Conservation (phyloP, 768 basidiomycete species). For the Suillus americanus region DNA sequence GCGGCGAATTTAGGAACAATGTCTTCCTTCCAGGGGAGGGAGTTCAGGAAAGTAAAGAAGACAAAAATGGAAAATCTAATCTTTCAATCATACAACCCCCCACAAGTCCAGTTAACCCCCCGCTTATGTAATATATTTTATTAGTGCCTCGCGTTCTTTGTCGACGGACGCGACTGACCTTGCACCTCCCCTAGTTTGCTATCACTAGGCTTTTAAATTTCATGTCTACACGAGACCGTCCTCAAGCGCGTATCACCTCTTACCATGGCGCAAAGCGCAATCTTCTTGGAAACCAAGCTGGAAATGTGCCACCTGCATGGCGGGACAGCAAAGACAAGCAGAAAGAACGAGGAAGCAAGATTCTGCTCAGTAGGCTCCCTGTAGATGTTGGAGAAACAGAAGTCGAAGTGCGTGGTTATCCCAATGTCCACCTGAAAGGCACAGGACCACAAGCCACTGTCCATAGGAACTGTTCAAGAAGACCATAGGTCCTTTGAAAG, state of each 20-base stretch:
- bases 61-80: slow-evolving; percentile 4
- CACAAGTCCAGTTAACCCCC: not conserved
- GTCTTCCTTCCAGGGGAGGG: not conserved
- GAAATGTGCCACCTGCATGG: slow-evolving; percentile 64
- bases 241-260: slow-evolving; percentile 38
- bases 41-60: not conserved
- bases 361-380: slow-evolving; percentile 64
- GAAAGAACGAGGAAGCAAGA: slow-evolving; percentile 53
- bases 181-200: not conserved
- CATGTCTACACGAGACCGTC: not conserved
- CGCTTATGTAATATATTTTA: not conserved
- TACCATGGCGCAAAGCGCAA: slow-evolving; percentile 56
- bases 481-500: slow-evolving; percentile 73
- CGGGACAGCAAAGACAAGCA: slow-evolving; percentile 38
- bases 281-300: slow-evolving; percentile 58
- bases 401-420: slow-evolving; percentile 51
- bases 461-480: slow-evolving; percentile 72
- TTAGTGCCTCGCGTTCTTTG: not conserved
- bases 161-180: slow-evolving; percentile 3
- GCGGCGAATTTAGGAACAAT: not conserved
- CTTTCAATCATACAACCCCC: not conserved
- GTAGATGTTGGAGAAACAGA: slow-evolving; percentile 68
- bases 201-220: not conserved
- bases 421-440: not conserved
- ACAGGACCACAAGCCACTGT: slow-evolving; percentile 10